A percentile compares a stretch with the other conserved stretches of the same genome.
These are phyloP conservation scores for Echeveria elegans DNA, from an alignment of 164 flowering plant species.

Conservation along the genomic window DNA sequence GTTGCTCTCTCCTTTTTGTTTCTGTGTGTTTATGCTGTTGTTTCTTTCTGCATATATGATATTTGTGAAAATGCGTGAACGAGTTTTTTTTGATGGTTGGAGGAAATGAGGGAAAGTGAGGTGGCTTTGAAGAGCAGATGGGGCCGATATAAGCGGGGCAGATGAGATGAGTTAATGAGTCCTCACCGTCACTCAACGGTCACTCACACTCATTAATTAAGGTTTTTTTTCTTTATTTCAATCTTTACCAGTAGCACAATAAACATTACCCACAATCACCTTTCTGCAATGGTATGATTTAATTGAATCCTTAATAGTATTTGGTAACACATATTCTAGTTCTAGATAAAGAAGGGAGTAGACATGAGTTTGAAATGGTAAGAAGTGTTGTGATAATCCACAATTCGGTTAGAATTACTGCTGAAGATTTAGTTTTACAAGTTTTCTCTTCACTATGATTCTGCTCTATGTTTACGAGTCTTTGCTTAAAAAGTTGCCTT, in stretches of 20 bases:
- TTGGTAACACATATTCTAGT: background rate
- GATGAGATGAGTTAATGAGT: constrained; percentile 6
- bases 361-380: background rate
- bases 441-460: background rate
- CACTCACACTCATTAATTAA: constrained; percentile 5
- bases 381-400: background rate
- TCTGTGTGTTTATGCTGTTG: background rate
- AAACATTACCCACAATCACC: background rate
- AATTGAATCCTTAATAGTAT: background rate
- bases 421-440: constrained; percentile 1
- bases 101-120: background rate
- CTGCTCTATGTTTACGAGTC: background rate
- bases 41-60: background rate
- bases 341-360: background rate
- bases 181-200: constrained; percentile 9
- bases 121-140: constrained; percentile 1
- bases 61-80: background rate
- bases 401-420: constrained; percentile 1
- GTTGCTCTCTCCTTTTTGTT: background rate
- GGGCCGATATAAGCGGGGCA: constrained; percentile 1
- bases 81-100: background rate
- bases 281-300: background rate
- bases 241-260: background rate
- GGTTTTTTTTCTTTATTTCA: background rate
- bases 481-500: background rate